Evolutionary conservation across 2,329 filamentous ascomycete genomes (phyloP), one percentile per base, ranked within the genome.

Genomic region (Colletotrichum sp.): DNA sequence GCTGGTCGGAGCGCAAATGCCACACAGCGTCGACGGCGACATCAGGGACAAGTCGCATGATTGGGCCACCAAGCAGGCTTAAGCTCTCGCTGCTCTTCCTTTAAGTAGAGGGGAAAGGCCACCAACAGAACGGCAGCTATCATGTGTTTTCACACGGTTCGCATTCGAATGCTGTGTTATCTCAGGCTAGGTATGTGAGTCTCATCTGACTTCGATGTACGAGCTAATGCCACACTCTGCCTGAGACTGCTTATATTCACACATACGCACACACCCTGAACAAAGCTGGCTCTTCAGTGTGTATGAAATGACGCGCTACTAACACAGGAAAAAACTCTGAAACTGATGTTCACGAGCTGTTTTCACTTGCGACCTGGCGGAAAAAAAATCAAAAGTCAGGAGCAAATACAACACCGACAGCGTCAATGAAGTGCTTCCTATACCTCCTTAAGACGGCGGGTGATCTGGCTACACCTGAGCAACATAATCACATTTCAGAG

Each of bases 341-440:
- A 43, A 43, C 18, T 43, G 1, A 43, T 43, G 39, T 10, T n/a
- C 9, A 7, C 18, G 39, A n/a, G 3, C 1, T 43, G 18, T n/a
- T 43, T 43, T 43, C 39, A 7, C 39, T 43, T n/a, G 18, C 4
- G 18, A n/a, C 5, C 39, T 43, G 2, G 18, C 39, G 39, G 12
- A 43, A n/a, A 1, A 0, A 0, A 0, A 9, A n/a, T 43, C 18
- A 43, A n/a, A 43, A 13, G 12, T 43, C 18, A 43, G 39, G 39
- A 43, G 39, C 18, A 43, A n/a, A 43, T 43, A 0, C 36, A 43
- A 43, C 18, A 10, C 9, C 39, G 18, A 43, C 2, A 10, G 39
- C 18, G 18, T 43, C 8, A 43, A 43, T 43, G 16, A 43, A n/a
- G 39, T n/a, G 39, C 0, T 39, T 2, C 36, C 34, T 36, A 39